A percentile compares a stretch with the other conserved stretches of the same genome.
These are phyloP conservation scores for Juncus inflexus DNA, from an alignment of 176 grass and related monocot genomes.

Conservation along the genomic window DNA sequence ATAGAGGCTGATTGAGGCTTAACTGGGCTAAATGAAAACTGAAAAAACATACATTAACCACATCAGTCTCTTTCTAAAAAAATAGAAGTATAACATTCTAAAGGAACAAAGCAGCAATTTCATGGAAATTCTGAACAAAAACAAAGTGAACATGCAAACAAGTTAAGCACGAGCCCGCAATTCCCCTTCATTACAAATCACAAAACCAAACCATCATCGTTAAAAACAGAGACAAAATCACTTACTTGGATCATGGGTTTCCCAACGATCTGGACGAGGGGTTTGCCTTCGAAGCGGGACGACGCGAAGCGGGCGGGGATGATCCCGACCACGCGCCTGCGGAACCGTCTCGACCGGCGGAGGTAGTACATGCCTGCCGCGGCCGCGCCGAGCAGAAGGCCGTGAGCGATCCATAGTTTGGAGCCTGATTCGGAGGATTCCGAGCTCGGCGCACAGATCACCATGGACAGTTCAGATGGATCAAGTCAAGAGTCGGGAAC, in stretches of 20 bases:
- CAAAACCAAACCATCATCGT: too few species aligned
- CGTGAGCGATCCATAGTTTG: constrained; percentile 47
- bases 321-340: constrained; percentile 61
- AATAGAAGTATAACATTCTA: neutral
- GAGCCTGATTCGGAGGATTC: constrained; percentile 29
- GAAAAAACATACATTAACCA: too few species aligned
- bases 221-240: neutral
- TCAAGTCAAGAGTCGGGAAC: neutral
- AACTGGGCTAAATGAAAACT: too few species aligned
- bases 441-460: constrained; percentile 53
- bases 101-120: neutral
- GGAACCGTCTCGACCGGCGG: constrained; percentile 42
- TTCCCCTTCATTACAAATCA: too few species aligned
- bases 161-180: neutral
- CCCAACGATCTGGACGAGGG: constrained; percentile 70
- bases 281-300: constrained; percentile 83
- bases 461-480: constrained; percentile 13
- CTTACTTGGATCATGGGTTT: constrained; percentile 88
- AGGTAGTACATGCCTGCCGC: constrained; percentile 39
- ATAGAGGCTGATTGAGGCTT: neutral
- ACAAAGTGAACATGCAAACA: neutral
- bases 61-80: too few species aligned
- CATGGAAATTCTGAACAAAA: neutral
- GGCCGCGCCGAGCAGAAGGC: constrained; percentile 39
- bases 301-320: constrained; percentile 92